Conservation (phyloP, 2,329 filamentous ascomycete species). For the Alternaria novae-zelandiae region DNA sequence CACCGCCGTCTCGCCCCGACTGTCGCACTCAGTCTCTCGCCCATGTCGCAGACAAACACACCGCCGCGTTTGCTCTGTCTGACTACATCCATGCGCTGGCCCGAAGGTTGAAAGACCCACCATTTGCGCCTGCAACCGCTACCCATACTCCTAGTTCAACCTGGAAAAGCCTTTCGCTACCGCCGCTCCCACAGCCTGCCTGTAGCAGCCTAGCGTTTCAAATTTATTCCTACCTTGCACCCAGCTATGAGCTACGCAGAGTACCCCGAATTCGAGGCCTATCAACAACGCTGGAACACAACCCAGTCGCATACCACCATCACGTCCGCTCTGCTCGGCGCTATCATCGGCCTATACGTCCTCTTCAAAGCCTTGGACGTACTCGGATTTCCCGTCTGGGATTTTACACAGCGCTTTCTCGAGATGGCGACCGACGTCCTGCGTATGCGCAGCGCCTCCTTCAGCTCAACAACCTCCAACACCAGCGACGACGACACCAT, state of each 20-base stretch:
- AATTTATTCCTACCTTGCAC: constrained; percentile 14
- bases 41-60: constrained; percentile 43
- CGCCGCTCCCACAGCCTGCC: constrained; percentile 1
- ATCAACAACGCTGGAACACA: constrained; percentile 20
- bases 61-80: constrained; percentile 37
- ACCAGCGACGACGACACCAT: constrained; percentile 25
- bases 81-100: constrained; percentile 38
- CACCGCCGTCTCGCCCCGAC: constrained; percentile 14
- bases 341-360: constrained; percentile 32
- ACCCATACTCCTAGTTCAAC: constrained; percentile 13
- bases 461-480: constrained; percentile 15
- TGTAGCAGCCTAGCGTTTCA: constrained; percentile 4
- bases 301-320: constrained; percentile 17
- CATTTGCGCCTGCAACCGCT: constrained; percentile 6
- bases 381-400: constrained; percentile 48
- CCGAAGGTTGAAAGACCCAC: constrained; percentile 36
- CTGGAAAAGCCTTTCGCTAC: constrained; percentile 12
- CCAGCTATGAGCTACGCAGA: constrained; percentile 31
- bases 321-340: constrained; percentile 25
- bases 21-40: constrained; percentile 24
- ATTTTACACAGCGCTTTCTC: constrained; percentile 60
- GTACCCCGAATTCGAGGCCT: constrained; percentile 25
- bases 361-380: constrained; percentile 38
- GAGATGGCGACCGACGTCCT: constrained; percentile 22
- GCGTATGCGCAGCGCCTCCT: constrained; percentile 5